Conservation (phyloP, 345 rosid genomes). For the Cardamine occulta region DNA sequence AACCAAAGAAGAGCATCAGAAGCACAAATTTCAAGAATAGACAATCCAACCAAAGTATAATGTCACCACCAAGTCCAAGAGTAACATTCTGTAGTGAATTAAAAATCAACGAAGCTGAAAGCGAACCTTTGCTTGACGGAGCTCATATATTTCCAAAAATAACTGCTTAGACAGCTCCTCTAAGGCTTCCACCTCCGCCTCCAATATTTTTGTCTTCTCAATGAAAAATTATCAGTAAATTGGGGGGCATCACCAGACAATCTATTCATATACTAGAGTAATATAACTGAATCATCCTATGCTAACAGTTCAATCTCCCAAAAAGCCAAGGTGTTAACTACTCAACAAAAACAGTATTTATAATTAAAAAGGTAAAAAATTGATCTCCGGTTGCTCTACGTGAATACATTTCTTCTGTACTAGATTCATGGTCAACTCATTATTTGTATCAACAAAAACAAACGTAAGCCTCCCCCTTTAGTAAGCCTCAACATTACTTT, state of each 20-base stretch:
- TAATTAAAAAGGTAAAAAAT: neutral
- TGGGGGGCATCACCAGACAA: neutral
- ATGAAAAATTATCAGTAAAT: slow-evolving; percentile 1
- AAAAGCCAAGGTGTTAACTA: neutral
- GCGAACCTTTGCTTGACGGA: slow-evolving; percentile 88
- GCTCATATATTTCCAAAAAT: slow-evolving; percentile 91
- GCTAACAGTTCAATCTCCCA: slow-evolving; percentile 1
- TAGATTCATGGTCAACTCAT: neutral
- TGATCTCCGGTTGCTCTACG: neutral
- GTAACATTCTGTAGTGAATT: neutral
- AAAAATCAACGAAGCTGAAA: slow-evolving; percentile 19
- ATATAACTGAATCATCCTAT: neutral
- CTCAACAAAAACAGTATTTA: neutral
- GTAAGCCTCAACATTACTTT: slow-evolving; percentile 6
- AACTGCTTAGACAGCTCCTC: slow-evolving; percentile 95
- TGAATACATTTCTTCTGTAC: neutral
- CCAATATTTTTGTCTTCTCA: slow-evolving; percentile 69
- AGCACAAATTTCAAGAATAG: slow-evolving; percentile 7
- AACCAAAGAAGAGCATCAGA: neutral
- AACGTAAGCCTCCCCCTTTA: neutral
- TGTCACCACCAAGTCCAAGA: neutral
- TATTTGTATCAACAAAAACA: neutral
- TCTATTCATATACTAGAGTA: neutral
- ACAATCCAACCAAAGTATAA: slow-evolving; percentile 1
- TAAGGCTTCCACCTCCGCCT: slow-evolving; percentile 83